These are phyloP conservation scores for Cerrena zonata DNA, from an alignment of 1,284 basidiomycete species.

Conservation along the genomic window DNA sequence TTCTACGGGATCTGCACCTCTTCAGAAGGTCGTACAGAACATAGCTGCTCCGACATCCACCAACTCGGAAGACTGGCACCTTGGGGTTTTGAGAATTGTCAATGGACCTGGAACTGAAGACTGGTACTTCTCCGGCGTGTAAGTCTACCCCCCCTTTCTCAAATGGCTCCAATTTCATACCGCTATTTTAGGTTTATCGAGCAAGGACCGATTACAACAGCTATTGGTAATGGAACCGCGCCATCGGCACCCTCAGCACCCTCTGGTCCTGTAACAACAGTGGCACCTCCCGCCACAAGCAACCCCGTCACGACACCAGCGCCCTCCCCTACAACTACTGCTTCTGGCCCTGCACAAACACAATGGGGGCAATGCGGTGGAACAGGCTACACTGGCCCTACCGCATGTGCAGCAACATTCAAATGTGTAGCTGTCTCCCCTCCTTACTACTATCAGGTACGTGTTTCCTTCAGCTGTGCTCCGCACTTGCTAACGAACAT, in stretches of 20 bases:
- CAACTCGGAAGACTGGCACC: conserved; percentile 60
- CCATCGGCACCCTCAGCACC: conserved; percentile 20
- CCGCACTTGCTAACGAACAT: too few species aligned
- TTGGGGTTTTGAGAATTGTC: conserved; percentile 55
- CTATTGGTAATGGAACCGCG: conserved; percentile 36
- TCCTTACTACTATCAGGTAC: conserved; percentile 51
- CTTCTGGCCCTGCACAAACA: conserved; percentile 37
- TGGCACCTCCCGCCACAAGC: conserved; percentile 15
- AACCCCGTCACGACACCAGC: conserved; percentile 17
- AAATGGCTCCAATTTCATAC: neutral
- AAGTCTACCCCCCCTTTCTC: neutral
- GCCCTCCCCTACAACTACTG: conserved; percentile 27
- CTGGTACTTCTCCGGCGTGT: conserved; percentile 58
- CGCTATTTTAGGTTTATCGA: conserved; percentile 35
- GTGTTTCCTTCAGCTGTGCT: too few species aligned
- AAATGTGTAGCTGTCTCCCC: conserved; percentile 45
- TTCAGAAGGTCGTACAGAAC: conserved; percentile 48
- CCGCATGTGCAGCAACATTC: conserved; percentile 37
- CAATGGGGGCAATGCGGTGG: conserved; percentile 54
- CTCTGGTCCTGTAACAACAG: conserved; percentile 17
- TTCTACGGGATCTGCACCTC: conserved; percentile 42
- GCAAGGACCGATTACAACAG: conserved; percentile 48
- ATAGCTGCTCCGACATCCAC: conserved; percentile 48
- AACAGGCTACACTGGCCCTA: conserved; percentile 44
- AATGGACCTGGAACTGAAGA: conserved; percentile 45